Base-by-base conservation (phyloP, 2,329 filamentous ascomycete species). In the Aspergillus pseudoglaucus region DNA sequence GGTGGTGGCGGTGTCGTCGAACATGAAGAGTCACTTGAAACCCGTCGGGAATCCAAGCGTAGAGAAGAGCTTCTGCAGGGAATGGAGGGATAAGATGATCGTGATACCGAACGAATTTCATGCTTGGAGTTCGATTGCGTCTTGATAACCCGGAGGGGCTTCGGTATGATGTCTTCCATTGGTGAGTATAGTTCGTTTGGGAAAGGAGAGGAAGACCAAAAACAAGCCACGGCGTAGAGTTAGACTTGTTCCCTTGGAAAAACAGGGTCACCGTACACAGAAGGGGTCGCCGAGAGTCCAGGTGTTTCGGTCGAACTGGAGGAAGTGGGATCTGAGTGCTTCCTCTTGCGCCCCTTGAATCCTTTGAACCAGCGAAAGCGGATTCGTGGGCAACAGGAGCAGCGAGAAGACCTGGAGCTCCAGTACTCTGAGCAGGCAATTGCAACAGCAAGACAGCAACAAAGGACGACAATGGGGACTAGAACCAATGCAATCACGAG, bases 111-210 rank as follows among this genome's bases (percentile, higher is more conserved):
- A 25, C 38, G 46, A 33, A 37, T 22, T 54, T 59, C 47, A 56
- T 53, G 41, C 17, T 44, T 50, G 20, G 35, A 20, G 44, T 53
- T 37, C 40, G 49, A 18, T 45, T 47, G 45, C 43, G 44, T 41
- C 58, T 79, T 81, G 57, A 73, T 60, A 57, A 81, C 76, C 37
- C 75, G 72, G 30, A 81, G 60, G 9, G 79, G 79, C 27, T 68
- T 68, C 15, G 76, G 73, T 47, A 55, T 37, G 10, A 40, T 57
- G 37, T 59, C 47, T 44, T 63, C 58, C 53, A 66, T 63, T 38
- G 22, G n/a, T 39, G 37, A 39, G 37, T 18, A 20, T 20, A 8
- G 17, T 35, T 18, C 27, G 32, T 44, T 7, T 30, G 14, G 4
- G 14, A 17, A 25, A 42, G 7, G 40, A 12, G 4, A 44, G 12